phyloP scores from a whole-genome alignment of 495 filamentous ascomycete genomes.

The Letharia lupina region DNA sequence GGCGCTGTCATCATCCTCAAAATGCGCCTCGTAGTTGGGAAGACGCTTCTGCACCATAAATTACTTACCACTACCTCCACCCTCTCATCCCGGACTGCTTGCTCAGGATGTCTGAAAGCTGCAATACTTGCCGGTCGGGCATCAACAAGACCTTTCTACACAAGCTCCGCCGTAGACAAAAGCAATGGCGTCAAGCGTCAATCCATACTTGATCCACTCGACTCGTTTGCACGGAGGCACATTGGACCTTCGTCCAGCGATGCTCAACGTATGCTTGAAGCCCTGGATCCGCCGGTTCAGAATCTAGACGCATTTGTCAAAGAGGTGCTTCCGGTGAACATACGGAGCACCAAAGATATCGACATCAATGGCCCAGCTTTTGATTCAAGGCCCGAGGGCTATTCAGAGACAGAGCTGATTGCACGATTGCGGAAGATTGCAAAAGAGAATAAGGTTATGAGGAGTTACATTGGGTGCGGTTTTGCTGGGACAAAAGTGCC shows the following conservation, averaged over 20 bases:
- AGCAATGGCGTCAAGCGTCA: slow-evolving; percentile 7
- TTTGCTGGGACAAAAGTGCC: slow-evolving; percentile 84
- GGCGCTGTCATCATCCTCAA: not conserved
- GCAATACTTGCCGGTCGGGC: not conserved
- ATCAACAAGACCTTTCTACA: slow-evolving; percentile 18
- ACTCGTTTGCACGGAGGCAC: slow-evolving; percentile 79
- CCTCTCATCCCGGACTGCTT: slow-evolving; percentile 10
- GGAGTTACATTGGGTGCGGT: slow-evolving; percentile 75
- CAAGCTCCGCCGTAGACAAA: slow-evolving; percentile 12
- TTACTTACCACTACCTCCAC: not conserved
- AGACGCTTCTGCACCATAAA: slow-evolving; percentile 6
- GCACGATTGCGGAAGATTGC: slow-evolving; percentile 56
- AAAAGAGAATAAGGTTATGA: slow-evolving; percentile 50
- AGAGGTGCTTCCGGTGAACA: slow-evolving; percentile 76
- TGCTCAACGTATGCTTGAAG: slow-evolving; percentile 69
- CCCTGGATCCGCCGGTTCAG: slow-evolving; percentile 63
- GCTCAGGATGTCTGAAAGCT: slow-evolving; percentile 13
- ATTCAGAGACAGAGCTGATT: slow-evolving; percentile 62
- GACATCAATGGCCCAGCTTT: slow-evolving; percentile 36
- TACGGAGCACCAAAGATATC: slow-evolving; percentile 62
- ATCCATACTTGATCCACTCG: slow-evolving; percentile 34
- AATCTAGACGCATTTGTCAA: slow-evolving; percentile 81
- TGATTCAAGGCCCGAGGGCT: slow-evolving; percentile 42
- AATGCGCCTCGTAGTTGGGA: slow-evolving; percentile 10
- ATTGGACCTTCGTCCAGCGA: slow-evolving; percentile 78